Conservation (phyloP, 2,329 filamentous ascomycete genomes). For the Pseudocercospora eumusae region DNA sequence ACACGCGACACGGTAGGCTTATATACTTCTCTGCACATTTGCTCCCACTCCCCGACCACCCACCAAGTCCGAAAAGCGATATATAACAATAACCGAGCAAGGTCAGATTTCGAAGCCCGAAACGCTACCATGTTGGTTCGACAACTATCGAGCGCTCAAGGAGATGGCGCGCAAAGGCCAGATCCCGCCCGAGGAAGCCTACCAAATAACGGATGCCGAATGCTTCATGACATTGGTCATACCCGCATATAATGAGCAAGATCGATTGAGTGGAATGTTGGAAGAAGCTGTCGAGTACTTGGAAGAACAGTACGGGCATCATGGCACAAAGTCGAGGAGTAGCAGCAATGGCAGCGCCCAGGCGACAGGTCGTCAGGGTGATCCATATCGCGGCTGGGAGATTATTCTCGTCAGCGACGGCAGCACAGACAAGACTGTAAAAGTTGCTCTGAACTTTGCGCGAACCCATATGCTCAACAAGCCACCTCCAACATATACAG, state of each 20-base stretch:
- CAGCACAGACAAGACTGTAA: constrained; percentile 76
- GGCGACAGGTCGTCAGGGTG: constrained; percentile 35
- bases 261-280: constrained; percentile 78
- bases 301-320: constrained; percentile 64
- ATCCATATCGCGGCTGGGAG: constrained; percentile 69
- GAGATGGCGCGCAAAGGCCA: constrained; percentile 41
- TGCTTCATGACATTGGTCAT: constrained; percentile 90
- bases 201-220: constrained; percentile 70
- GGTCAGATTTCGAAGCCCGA: constrained; percentile 58
- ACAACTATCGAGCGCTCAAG: constrained; percentile 67
- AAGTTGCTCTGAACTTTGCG: constrained; percentile 79
- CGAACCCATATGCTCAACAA: constrained; percentile 61
- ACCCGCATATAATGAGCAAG: constrained; percentile 92
- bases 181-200: constrained; percentile 47
- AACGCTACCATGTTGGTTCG: constrained; percentile 81
- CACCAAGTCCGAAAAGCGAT: constrained; percentile 78
- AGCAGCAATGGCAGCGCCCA: constrained; percentile 36
- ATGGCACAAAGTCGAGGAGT: constrained; percentile 36
- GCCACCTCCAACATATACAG: constrained; percentile 40
- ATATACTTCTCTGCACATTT: constrained; percentile 64
- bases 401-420: constrained; percentile 91
- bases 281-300: constrained; percentile 89
- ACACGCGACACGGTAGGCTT: constrained; percentile 29
- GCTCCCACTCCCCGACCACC: constrained; percentile 78
- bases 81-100: constrained; percentile 70